Base-by-base conservation (phyloP, 768 basidiomycete genomes). In the Tubosaeta sp. region DNA sequence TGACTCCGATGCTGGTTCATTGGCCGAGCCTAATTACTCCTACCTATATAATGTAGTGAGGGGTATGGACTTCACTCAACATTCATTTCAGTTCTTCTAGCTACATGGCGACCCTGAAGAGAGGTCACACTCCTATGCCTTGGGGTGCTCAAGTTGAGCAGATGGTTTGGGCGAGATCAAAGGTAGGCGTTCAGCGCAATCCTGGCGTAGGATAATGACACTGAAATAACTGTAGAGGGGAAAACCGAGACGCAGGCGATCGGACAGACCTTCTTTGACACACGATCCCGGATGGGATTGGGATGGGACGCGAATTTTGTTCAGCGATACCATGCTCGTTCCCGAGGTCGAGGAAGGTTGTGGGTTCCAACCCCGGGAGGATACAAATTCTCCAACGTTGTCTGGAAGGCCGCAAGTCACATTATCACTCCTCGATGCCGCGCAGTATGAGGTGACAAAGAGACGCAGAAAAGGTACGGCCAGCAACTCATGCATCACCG, bases 241-340 rank as follows among this genome's bases (percentile, higher is more conserved):
- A 38, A 54, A 42, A 44, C 63, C 57, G 27, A 55, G 38, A n/a
- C 55, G 46, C 10, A 42, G 27, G n/a, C 49, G 55, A 39, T 29
- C 12, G 10, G 35, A 57, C 11, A 55, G 48, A 34, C 63, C 57
- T 13, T 18, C 42, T 2, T 49, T 62, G 44, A 39, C 22, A 18
- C 24, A 57, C 4, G 63, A 64, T 31, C 36, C 40, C 13, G 60
- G 55, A 29, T 64, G 62, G 60, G 57, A 65, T 27, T 65, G 63
- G 62, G 63, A 65, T 12, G 60, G 55, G 39, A 44, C 31, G 11
- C 55, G 29, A 22, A 10, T 65, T 39, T 14, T 51, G 18, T 47
- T 55, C 40, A 30, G 18, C 6, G 48, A 47, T 19, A 39, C 36
- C 9, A 21, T 16, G 8, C 6, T 24, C 31, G 8, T 31, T 36